phyloP scores from a whole-genome alignment of 768 basidiomycete genomes.

The Leucosporidium yakuticum region DNA sequence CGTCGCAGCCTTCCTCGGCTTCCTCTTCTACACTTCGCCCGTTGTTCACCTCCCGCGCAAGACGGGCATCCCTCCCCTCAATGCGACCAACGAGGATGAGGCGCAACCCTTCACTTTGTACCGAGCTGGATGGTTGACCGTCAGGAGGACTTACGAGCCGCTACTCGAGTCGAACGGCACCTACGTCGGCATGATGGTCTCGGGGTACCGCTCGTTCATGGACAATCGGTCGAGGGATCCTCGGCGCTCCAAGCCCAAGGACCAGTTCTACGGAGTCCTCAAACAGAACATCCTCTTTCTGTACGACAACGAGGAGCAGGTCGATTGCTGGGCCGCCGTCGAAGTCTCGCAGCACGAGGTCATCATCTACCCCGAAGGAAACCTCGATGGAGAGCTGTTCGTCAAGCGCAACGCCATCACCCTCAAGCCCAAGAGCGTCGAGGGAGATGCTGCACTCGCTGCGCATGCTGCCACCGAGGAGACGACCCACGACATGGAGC shows the following conservation, averaged over 20 bases:
- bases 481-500: conserved; percentile 42
- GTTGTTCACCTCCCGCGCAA: conserved; percentile 13
- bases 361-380: conserved; percentile 54
- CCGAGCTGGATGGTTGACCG: conserved; percentile 65
- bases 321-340: conserved; percentile 84
- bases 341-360: conserved; percentile 75
- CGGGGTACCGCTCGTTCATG: conserved; percentile 38
- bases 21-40: conserved; percentile 32
- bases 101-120: conserved; percentile 39
- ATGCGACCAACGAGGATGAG: conserved; percentile 17
- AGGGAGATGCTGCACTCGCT: conserved; percentile 30
- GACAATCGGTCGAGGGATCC: conserved; percentile 57
- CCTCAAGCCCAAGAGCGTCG: conserved; percentile 39
- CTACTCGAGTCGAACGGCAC: conserved; percentile 8
- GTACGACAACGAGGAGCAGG: conserved; percentile 86
- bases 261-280: conserved; percentile 85
- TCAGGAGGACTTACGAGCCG: conserved; percentile 44
- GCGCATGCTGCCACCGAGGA: conserved; percentile 13
- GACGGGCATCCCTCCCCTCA: neutral
- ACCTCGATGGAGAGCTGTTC: conserved; percentile 82
- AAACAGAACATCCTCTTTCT: conserved; percentile 84
- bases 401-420: conserved; percentile 77
- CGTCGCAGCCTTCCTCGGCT: conserved; percentile 53
- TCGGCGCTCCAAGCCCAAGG: conserved; percentile 74
- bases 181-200: conserved; percentile 34